phyloP scores from a whole-genome alignment of 176 grass and related monocot genomes.

The Elymus sibiricus region DNA sequence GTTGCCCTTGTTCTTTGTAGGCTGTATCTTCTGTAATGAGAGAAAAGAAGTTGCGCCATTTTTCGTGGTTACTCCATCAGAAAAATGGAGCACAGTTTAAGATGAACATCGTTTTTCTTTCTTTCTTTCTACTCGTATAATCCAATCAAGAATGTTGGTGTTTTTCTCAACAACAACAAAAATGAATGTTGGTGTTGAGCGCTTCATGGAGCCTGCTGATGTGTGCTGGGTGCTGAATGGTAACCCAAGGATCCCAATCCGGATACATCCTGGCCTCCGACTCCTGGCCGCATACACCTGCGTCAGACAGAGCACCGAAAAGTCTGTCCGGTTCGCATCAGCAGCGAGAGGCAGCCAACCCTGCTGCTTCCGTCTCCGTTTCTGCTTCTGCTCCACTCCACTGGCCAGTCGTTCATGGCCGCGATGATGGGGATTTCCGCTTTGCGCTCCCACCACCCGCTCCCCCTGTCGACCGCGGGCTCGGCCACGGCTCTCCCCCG shows the following conservation, averaged over 20 bases:
- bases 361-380: background rate
- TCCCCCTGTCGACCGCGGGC: background rate
- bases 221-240: constrained; percentile 4
- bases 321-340: background rate
- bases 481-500: background rate
- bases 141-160: too few relatives aligned
- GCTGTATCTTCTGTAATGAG: background rate
- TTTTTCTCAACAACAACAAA: too few relatives aligned
- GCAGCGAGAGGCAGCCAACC: background rate
- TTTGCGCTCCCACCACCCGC: background rate
- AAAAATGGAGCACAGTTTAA: background rate
- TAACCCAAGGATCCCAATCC: background rate
- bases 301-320: background rate
- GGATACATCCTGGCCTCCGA: background rate
- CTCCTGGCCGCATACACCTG: background rate
- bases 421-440: constrained; percentile 1
- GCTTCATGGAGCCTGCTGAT: background rate
- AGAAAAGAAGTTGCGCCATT: too few relatives aligned
- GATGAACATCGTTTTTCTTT: background rate
- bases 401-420: constrained; percentile 21
- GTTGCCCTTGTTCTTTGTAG: background rate
- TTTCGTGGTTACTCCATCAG: background rate
- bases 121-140: too few relatives aligned
- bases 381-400: background rate
- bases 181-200: background rate